phyloP scores from a whole-genome alignment of 2,329 filamentous ascomycete genomes.

The Cordyceps fumosorosea region DNA sequence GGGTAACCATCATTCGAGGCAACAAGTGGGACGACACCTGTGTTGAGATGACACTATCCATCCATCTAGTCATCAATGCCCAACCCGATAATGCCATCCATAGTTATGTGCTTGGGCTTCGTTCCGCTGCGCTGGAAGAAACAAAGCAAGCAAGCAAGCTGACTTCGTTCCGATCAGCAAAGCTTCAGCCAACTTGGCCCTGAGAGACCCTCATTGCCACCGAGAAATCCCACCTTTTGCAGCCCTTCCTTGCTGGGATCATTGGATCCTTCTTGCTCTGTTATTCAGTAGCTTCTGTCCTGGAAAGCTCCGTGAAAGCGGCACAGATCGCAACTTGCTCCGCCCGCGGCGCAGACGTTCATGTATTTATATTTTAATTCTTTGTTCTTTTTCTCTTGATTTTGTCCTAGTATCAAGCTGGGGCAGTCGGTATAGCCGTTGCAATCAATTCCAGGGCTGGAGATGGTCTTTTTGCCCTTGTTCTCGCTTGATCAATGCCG shows the following conservation, averaged over 20 bases:
- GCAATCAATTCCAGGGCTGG: not conserved
- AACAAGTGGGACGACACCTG: constrained; percentile 7
- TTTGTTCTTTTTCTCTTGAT: not conserved
- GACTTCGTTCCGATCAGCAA: not conserved
- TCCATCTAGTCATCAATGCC: not conserved
- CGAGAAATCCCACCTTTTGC: not conserved
- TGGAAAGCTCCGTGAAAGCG: not conserved
- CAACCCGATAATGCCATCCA: not conserved
- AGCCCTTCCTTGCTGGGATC: not conserved
- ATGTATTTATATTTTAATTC: no score
- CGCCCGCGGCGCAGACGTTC: not conserved
- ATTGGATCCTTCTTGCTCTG: not conserved
- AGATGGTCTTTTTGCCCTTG: not conserved
- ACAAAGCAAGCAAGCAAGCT: not conserved
- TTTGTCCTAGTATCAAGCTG: not conserved
- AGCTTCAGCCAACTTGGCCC: not conserved
- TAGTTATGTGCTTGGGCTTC: not conserved
- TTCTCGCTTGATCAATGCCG: not conserved
- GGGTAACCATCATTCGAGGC: not conserved
- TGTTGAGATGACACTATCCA: not conserved
- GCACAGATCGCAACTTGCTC: constrained; percentile 3
- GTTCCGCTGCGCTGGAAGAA: not conserved
- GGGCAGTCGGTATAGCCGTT: constrained; percentile 6
- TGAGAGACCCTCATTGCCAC: not conserved
- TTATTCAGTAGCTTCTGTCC: no score